A percentile compares a stretch with the other conserved stretches of the same genome.
phyloP scores from a whole-genome alignment of 2,329 filamentous ascomycete genomes.

The Hysterium pulicare region DNA sequence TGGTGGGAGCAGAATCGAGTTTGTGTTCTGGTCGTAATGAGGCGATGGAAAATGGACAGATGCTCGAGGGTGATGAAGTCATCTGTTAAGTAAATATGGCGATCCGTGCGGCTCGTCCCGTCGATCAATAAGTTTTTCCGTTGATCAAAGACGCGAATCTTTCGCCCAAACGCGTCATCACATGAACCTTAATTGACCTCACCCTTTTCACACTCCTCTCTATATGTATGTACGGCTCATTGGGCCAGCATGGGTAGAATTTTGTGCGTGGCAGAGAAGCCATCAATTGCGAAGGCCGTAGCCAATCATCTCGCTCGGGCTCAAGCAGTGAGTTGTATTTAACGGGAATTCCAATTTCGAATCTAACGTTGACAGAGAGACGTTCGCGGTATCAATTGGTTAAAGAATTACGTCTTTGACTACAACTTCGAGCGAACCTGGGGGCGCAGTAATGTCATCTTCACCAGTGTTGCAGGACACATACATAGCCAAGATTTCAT shows the following conservation, averaged over 20 bases:
- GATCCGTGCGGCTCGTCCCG: slow-evolving; percentile 4
- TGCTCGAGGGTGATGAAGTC: not conserved
- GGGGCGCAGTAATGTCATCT: slow-evolving; percentile 80
- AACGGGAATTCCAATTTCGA: slow-evolving; percentile 1
- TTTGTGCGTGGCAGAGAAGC: slow-evolving; percentile 81
- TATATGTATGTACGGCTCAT: slow-evolving; percentile 1
- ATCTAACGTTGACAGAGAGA: slow-evolving; percentile 52
- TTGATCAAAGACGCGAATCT: slow-evolving; percentile 1
- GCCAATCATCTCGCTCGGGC: slow-evolving; percentile 82
- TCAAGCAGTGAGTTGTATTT: slow-evolving; percentile 55
- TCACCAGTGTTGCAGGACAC: slow-evolving; percentile 92
- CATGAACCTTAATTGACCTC: slow-evolving; percentile 21
- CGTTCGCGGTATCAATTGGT: slow-evolving; percentile 66
- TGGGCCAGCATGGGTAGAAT: slow-evolving; percentile 49
- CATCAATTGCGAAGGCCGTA: slow-evolving; percentile 92
- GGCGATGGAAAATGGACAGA: not conserved
- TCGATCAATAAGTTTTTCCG: slow-evolving; percentile 10
- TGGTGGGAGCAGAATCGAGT: slow-evolving; percentile 5
- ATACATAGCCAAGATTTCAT: slow-evolving; percentile 78
- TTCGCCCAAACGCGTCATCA: slow-evolving; percentile 30
- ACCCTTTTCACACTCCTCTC: not conserved
- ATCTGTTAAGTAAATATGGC: slow-evolving; percentile 1
- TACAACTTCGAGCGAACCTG: slow-evolving; percentile 81
- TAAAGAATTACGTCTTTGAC: slow-evolving; percentile 92
- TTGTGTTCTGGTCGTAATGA: not conserved